phyloP scores from a whole-genome alignment of 192 early-diverging fungal species.

The Lobosporangium transversale region DNA sequence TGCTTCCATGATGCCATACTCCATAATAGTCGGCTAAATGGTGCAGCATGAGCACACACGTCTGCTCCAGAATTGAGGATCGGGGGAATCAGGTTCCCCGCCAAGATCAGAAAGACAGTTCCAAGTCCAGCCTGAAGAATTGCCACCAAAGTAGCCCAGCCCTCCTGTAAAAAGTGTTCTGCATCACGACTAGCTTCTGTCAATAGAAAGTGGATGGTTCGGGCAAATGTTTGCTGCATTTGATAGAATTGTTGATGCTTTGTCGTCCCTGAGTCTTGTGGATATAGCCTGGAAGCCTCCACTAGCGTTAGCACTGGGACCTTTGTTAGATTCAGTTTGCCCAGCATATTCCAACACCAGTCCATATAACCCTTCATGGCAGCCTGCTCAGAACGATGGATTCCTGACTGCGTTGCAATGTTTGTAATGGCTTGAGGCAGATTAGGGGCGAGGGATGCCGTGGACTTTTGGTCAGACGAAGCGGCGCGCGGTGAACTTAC shows the following conservation, averaged over 20 bases:
- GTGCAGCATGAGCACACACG: constrained; percentile 10
- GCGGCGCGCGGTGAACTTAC: constrained; percentile 5
- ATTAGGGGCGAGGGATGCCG: constrained; percentile 20
- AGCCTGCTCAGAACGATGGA: constrained; percentile 33
- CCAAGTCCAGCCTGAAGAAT: constrained; percentile 48
- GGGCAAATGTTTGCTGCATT: constrained; percentile 48
- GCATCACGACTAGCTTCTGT: constrained; percentile 51
- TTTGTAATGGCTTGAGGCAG: constrained; percentile 39
- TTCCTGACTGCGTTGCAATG: constrained; percentile 37
- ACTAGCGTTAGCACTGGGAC: constrained; percentile 15
- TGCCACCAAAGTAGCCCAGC: constrained; percentile 53
- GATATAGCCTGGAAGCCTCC: constrained; percentile 31
- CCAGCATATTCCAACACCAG: constrained; percentile 57
- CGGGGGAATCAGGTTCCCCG: constrained; percentile 36
- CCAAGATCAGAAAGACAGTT: constrained; percentile 21
- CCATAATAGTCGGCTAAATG: constrained; percentile 33
- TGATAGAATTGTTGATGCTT: constrained; percentile 33
- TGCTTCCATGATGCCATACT: constrained; percentile 50
- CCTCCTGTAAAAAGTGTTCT: constrained; percentile 55
- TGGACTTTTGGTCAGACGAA: constrained; percentile 17
- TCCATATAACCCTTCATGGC: constrained; percentile 51
- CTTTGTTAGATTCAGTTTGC: constrained; percentile 40
- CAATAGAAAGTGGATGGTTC: constrained; percentile 53
- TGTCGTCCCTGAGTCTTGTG: constrained; percentile 39
- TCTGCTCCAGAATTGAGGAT: constrained; percentile 33